phyloP scores from a whole-genome alignment of 371 early-diverging fungal genomes.

The Dinochytrium kinnereticum region DNA sequence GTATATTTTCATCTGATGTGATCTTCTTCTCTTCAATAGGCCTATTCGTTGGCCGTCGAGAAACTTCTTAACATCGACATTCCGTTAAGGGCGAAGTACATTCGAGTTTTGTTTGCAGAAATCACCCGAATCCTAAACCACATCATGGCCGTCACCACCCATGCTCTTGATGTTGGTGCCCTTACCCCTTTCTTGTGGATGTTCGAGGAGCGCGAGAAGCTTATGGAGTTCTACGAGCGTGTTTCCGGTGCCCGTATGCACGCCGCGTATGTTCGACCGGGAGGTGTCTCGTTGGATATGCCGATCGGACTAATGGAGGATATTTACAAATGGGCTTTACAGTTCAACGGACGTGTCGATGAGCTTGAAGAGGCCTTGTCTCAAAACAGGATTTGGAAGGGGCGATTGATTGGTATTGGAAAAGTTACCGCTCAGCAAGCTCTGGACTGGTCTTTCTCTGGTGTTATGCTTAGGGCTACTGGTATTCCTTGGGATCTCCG shows the following conservation, averaged over 20 bases:
- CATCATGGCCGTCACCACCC: conserved; percentile 96
- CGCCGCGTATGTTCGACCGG: conserved; percentile 96
- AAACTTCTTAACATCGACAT: conserved; percentile 97
- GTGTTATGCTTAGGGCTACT: conserved; percentile 93
- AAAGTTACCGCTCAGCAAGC: conserved; percentile 87
- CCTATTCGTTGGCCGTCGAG: conserved; percentile 95
- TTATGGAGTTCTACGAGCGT: conserved; percentile 99
- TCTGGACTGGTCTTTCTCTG: conserved; percentile 90
- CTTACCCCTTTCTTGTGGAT: conserved; percentile 97
- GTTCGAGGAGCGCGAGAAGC: conserved; percentile 98
- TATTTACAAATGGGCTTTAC: conserved; percentile 90
- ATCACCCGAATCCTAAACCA: conserved; percentile 97
- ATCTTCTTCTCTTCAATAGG: conserved; percentile 62
- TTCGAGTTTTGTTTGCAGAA: conserved; percentile 96
- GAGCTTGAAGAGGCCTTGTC: conserved; percentile 94
- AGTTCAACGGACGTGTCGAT: conserved; percentile 88
- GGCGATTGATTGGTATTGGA: conserved; percentile 87
- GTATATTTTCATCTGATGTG: background rate
- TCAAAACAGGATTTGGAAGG: conserved; percentile 94
- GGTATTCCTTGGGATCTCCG: conserved; percentile 95
- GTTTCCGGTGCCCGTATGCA: conserved; percentile 98
- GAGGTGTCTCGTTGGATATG: conserved; percentile 93
- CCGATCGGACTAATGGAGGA: conserved; percentile 94
- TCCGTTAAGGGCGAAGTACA: conserved; percentile 93
- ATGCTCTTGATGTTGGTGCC: conserved; percentile 97